Base-by-base conservation (phyloP, 768 basidiomycete genomes). In the Mrakia frigida region DNA sequence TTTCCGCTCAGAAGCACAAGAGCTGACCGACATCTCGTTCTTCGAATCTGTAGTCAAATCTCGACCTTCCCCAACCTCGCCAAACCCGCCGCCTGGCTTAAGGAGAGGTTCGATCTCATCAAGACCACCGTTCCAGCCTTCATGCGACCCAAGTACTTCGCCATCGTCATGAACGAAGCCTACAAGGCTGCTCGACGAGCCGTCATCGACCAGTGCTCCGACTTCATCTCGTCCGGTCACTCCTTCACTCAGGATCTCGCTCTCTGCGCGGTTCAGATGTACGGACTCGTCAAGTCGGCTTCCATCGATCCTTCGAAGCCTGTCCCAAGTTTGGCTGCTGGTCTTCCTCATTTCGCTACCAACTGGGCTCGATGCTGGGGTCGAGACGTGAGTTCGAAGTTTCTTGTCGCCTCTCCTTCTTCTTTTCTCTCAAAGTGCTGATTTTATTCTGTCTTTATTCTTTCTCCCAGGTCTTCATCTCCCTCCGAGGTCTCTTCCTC, bases 291-390 rank as follows among this genome's bases (percentile, higher is more conserved):
- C 53, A 88, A 89, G 80, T 93, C 93, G 0, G 96, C 97, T 7
- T 97, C 94, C 18, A 87, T 99, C 67, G 90, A 92, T 80, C 84
- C 85, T 7, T 72, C 78, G 33, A 87, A 87, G 79, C 82, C 87
- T 2, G 90, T 89, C 0, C 90, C 97, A 6, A 93, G 91, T 4
- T 86, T 99, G 46, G 94, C 97, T 14, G 97, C 97, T 35, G 97
- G 97, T 28, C 85, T 98, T 39, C 95, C 97, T 7, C 97, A 98
- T 84, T 98, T 99, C 82, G 86, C 92, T 0, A 85, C 91, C 11
- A 90, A 90, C 7, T 99, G 97, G 97, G 95, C 95, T 21, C 87
- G 97, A 70, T 94, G 92, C 82, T 99, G 97, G 97, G 97, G 97
- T 3, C 89, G 97, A 31, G 85, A 85, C 81, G 84, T 85, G 39